These are phyloP conservation scores for Monoraphidium neglectum DNA, from an alignment of 139 green algal genomes.

Conservation along the genomic window DNA sequence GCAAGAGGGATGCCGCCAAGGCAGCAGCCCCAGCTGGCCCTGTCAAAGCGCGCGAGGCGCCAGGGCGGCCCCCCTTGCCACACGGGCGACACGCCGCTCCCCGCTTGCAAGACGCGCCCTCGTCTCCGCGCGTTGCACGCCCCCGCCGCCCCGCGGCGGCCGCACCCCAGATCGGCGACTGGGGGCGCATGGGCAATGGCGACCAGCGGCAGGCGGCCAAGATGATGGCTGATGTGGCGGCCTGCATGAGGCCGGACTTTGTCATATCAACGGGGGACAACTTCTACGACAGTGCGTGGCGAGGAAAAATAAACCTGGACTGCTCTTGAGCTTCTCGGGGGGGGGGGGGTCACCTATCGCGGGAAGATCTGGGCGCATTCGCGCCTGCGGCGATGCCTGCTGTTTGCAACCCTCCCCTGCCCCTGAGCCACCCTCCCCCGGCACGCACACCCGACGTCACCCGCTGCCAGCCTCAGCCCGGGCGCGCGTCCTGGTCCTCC, in stretches of 20 bases:
- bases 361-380: too few relatives aligned
- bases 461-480: too few relatives aligned
- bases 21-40: neutral
- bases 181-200: constrained; percentile 52
- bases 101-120: neutral
- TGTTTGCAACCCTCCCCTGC: too few relatives aligned
- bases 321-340: too few relatives aligned
- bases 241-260: constrained; percentile 43
- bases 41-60: neutral
- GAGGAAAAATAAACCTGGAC: too few relatives aligned
- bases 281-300: constrained; percentile 48
- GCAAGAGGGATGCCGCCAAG: neutral
- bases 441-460: too few relatives aligned
- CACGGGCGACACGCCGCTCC: too few relatives aligned
- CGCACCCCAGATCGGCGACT: constrained; percentile 66
- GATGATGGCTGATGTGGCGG: constrained; percentile 54
- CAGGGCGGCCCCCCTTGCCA: too few relatives aligned
- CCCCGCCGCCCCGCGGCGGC: neutral
- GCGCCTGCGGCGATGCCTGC: too few relatives aligned
- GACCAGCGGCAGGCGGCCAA: constrained; percentile 57
- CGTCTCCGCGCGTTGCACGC: neutral
- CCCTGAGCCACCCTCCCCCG: too few relatives aligned
- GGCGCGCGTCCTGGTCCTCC: too few relatives aligned
- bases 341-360: too few relatives aligned
- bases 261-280: constrained; percentile 72